Evolutionary conservation across 2,329 filamentous ascomycete genomes (phyloP), one percentile per base, ranked within the genome.

Genomic region (Eurotiales sp.): DNA sequence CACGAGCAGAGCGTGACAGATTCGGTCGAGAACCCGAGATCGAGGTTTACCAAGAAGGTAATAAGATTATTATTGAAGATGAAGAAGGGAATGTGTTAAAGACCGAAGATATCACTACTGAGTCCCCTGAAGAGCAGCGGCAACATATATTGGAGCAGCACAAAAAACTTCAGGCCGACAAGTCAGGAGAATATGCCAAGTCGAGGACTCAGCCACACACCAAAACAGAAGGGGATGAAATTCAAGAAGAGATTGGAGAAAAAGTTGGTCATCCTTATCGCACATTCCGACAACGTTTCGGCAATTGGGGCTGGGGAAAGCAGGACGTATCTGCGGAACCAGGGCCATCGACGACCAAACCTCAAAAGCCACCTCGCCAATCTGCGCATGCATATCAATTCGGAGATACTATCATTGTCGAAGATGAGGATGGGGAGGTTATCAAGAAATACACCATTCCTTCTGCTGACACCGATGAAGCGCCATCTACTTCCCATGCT

Each of bases 31-130:
- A 68, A 55, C 60, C 69, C 15, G 61, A 67, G 32, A 67, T 88
- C 8, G 83, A 95, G 55, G 79, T 91, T 0, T 96, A 86, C 59
- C 82, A 91, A 57, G 90, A 96, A 70, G 90, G 91, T 1, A 68
- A 85, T 48, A 71, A 95, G 19, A 80, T 93, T 34, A 74, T 96
- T 6, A 83, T 95, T 51, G 92, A 97, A 68, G 87, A 95, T 60
- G 77, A 85, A 56, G 86, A 96, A 52, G 92, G 92, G 7, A 91
- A 96, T 50, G 91, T 96, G 2, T 66, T 96, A 5, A 82, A 82
- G 15, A 81, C 88, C 0, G 77, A 85, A 57, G 69, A 80, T 37
- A 77, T 67, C 10, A 64, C 58, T 14, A 59, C 72, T 29, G 64
- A 74, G 55, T 70, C 68, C 41, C 77, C 80, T 4, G 78, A 80